These are phyloP conservation scores for Actinomortierella ambigua DNA, from an alignment of 371 early-diverging fungal genomes.

Conservation along the genomic window DNA sequence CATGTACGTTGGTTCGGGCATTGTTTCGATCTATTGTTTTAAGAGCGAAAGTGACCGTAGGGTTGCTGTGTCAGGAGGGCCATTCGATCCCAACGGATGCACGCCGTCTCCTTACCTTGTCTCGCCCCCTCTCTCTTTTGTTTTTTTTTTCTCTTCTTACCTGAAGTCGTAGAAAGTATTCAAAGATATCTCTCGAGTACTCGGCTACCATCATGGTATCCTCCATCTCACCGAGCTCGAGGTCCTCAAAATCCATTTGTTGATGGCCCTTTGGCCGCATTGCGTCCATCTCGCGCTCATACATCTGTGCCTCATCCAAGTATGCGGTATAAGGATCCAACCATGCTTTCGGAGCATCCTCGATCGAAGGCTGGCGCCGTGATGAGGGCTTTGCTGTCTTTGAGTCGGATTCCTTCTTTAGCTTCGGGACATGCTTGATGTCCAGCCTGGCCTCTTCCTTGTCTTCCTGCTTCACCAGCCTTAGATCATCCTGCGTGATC, in stretches of 20 bases:
- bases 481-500: neutral
- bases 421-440: neutral
- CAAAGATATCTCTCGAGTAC: slow-evolving; percentile 90
- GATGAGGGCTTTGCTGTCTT: neutral
- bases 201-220: slow-evolving; percentile 94
- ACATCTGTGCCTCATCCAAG: slow-evolving; percentile 10
- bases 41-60: slow-evolving; percentile 1
- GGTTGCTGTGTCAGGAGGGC: too few relatives aligned
- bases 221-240: slow-evolving; percentile 64
- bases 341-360: neutral
- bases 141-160: slow-evolving; percentile 38
- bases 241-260: slow-evolving; percentile 53
- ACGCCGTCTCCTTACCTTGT: neutral
- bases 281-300: slow-evolving; percentile 28
- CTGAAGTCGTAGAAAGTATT: slow-evolving; percentile 81
- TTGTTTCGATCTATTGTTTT: slow-evolving; percentile 51
- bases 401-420: neutral
- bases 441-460: neutral
- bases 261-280: slow-evolving; percentile 27
- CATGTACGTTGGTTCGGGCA: slow-evolving; percentile 87
- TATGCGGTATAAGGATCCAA: neutral
- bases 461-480: neutral
- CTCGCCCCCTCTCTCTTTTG: neutral
- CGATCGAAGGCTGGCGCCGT: neutral
- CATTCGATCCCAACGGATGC: neutral